A percentile compares a stretch with the other conserved stretches of the same genome.
phyloP scores from a whole-genome alignment of 257 asterid genomes.

The Schizonepeta tenuifolia region DNA sequence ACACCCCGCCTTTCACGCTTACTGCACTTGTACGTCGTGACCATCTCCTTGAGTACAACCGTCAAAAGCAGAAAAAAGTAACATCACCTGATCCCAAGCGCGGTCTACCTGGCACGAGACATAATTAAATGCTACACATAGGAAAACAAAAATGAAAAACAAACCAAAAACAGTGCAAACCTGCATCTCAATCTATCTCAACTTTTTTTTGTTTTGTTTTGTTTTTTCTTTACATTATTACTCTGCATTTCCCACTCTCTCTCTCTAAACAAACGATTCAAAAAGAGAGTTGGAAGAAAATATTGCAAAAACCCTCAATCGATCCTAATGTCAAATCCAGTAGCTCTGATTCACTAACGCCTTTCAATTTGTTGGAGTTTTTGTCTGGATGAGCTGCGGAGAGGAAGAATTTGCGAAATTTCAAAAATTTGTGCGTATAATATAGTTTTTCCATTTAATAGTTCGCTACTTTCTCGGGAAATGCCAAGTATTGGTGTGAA shows the following conservation, averaged over 20 bases:
- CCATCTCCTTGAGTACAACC: constrained; percentile 19
- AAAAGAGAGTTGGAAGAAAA: constrained; percentile 24
- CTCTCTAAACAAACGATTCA: constrained; percentile 27
- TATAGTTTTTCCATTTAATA: neutral
- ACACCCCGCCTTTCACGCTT: constrained; percentile 15
- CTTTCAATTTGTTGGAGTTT: constrained; percentile 44
- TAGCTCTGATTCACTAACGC: constrained; percentile 37
- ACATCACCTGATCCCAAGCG: constrained; percentile 5
- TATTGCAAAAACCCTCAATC: constrained; percentile 38
- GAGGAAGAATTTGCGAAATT: constrained; percentile 6
- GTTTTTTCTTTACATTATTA: neutral
- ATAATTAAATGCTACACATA: neutral
- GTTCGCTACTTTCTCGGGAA: constrained; percentile 35
- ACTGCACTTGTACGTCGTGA: constrained; percentile 31
- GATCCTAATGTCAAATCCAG: constrained; percentile 34
- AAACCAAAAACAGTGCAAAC: constrained; percentile 31
- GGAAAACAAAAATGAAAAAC: neutral
- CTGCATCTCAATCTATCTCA: constrained; percentile 42
- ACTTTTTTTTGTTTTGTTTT: constrained; percentile 3
- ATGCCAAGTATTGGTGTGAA: constrained; percentile 96
- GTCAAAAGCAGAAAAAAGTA: neutral
- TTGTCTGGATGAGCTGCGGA: constrained; percentile 35
- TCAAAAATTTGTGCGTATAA: constrained; percentile 16
- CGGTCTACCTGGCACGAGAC: constrained; percentile 42
- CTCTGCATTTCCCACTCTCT: constrained; percentile 8